phyloP scores from a whole-genome alignment of 1,139 yeast genomes.

The Taphrina communis region DNA sequence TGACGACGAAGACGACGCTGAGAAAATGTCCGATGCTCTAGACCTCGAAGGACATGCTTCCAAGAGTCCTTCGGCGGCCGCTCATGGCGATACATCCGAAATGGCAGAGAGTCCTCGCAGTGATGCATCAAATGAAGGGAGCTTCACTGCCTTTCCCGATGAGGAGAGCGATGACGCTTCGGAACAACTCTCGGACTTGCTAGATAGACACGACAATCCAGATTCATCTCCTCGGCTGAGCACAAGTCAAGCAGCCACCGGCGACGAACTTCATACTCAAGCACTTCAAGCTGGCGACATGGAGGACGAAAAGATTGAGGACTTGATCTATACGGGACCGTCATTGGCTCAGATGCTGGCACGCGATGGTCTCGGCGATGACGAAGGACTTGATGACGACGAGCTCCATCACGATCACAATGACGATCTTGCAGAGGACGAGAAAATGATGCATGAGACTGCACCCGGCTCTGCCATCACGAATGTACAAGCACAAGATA shows the following conservation, averaged over 20 bases:
- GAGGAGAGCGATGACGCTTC: not conserved
- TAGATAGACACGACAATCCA: conserved; percentile 6
- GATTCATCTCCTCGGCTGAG: not conserved
- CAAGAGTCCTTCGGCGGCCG: too few relatives aligned
- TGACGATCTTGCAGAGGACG: conserved; percentile 7
- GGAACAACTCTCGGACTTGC: conserved; percentile 2
- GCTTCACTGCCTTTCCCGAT: not conserved
- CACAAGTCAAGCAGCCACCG: not conserved
- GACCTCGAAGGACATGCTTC: too few relatives aligned
- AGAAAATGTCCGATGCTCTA: too few relatives aligned
- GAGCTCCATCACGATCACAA: conserved; percentile 6
- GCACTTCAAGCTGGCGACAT: not conserved
- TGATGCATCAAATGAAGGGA: not conserved
- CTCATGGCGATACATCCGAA: not conserved
- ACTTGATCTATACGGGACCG: not conserved
- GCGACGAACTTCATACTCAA: not conserved
- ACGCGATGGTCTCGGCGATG: conserved; percentile 11
- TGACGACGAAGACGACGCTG: too few relatives aligned
- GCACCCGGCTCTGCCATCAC: not conserved
- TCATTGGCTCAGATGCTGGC: conserved; percentile 8
- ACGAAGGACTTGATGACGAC: conserved; percentile 2
- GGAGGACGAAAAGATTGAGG: not conserved
- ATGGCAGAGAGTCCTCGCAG: not conserved
- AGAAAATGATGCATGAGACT: not conserved
- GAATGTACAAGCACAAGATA: not conserved